Conservation (phyloP, 345 rosid species). For the Diplotaxis tenuifolia region DNA sequence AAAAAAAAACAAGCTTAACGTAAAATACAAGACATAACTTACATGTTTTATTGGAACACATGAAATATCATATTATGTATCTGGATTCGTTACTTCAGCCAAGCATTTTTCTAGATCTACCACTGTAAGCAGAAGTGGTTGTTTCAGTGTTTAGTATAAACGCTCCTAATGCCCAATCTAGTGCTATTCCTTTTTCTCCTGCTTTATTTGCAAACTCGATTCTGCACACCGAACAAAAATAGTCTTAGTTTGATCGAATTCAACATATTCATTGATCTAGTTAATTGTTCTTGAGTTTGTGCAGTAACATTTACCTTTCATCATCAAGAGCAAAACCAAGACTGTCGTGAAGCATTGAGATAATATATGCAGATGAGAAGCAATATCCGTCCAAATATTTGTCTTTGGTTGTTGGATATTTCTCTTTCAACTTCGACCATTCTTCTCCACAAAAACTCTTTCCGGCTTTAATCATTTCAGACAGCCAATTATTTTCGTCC, state of each 20-base stretch:
- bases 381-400: slow-evolving; percentile 64
- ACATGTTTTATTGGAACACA: neutral
- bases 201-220: slow-evolving; percentile 55
- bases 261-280: too few relatives aligned
- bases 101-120: slow-evolving; percentile 38
- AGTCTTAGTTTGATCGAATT: neutral
- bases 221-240: slow-evolving; percentile 40
- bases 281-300: neutral
- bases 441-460: slow-evolving; percentile 69
- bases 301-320: slow-evolving; percentile 43
- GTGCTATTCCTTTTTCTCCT: slow-evolving; percentile 53
- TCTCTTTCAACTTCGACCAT: slow-evolving; percentile 64
- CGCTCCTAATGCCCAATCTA: slow-evolving; percentile 97
- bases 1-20: neutral
- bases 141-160: slow-evolving; percentile 63
- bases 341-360: slow-evolving; percentile 85
- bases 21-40: neutral
- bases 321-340: slow-evolving; percentile 71
- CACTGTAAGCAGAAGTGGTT: slow-evolving; percentile 18
- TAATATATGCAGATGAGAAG: slow-evolving; percentile 82
- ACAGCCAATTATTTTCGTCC: slow-evolving; percentile 50
- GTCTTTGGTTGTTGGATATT: slow-evolving; percentile 50
- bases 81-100: slow-evolving; percentile 1
- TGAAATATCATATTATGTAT: neutral
- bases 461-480: slow-evolving; percentile 59